Base-by-base conservation (phyloP, 306 rosid species). In the Dryas drummondii region DNA sequence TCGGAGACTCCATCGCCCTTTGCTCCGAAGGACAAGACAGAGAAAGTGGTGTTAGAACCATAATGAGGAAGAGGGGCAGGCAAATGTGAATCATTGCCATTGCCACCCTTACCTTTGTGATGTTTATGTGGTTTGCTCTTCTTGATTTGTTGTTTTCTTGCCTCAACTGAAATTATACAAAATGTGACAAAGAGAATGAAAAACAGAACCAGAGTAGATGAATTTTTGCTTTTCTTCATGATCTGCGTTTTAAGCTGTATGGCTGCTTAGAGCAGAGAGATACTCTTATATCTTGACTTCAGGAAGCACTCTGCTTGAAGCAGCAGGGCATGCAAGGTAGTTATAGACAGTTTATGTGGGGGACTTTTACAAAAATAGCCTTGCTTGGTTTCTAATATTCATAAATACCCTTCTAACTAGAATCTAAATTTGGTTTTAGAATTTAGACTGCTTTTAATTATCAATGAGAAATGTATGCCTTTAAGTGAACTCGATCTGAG, bases 1-100 rank as follows among this genome's bases (percentile, higher is more conserved):
- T 93, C 94, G 64, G 82, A 90, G 77, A 88, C 68, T 75, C 93
- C 97, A 73, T 88, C 86, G 0, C 96, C 97, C 79, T 88, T 90
- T 42, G 98, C 98, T 22, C 96, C 97, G 47, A 86, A 94, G 19
- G 88, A 82, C 86, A 88, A 15, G 82, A 94, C 63, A 10, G 87
- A 75, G 74, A 86, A 91, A 77, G 55, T 67, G 71, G 47, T 80
- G 48, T 55, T 7, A 60, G 68, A 71, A 62, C 76, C 81, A 76
- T 56, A 77, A 66, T 74, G 70, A 66, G 87, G 88, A 68, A 60
- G 82, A 66, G 90, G 87, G 63, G 84, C 27, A 49, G 89, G 86
- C 26, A 79, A 59, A 74, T 76, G 78, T 76, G 88, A 79, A 17
- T 72, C 73, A 54, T 75, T 45, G 26, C 27, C 27, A 45, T 19